phyloP scores from a whole-genome alignment of 1,284 basidiomycete species.

The Trichosporon sp. region DNA sequence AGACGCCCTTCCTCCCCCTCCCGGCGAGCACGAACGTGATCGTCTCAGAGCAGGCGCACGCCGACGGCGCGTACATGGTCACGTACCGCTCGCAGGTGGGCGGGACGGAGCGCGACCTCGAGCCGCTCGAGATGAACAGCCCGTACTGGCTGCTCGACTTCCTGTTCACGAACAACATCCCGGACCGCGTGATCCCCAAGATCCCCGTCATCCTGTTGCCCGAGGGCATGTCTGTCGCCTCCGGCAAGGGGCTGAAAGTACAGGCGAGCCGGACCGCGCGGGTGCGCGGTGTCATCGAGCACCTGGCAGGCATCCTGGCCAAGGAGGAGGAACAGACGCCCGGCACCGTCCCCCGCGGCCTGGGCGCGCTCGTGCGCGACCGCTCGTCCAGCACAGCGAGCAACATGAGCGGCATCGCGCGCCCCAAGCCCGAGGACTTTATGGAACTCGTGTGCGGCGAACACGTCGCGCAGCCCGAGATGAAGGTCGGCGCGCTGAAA shows the following conservation, averaged over 20 bases:
- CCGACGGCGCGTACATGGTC: slow-evolving; percentile 71
- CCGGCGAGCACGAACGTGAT: slow-evolving; percentile 69
- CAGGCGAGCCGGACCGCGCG: slow-evolving; percentile 36
- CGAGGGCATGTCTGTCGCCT: slow-evolving; percentile 52
- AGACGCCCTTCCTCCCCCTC: slow-evolving; percentile 71
- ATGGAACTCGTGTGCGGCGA: slow-evolving; percentile 90
- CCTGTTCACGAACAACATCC: slow-evolving; percentile 62
- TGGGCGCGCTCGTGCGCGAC: slow-evolving; percentile 20
- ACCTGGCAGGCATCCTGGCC: slow-evolving; percentile 22
- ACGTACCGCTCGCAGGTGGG: slow-evolving; percentile 74
- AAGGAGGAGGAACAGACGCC: slow-evolving; percentile 19
- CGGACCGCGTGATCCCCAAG: slow-evolving; percentile 68
- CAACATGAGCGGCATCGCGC: slow-evolving; percentile 26
- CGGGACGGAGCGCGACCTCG: slow-evolving; percentile 67
- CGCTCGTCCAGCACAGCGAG: slow-evolving; percentile 26
- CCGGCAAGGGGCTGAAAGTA: slow-evolving; percentile 25
- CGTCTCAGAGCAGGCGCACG: slow-evolving; percentile 78
- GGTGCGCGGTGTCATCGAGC: slow-evolving; percentile 32
- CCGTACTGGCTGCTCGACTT: slow-evolving; percentile 90
- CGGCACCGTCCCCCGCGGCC: not conserved
- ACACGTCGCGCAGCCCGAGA: slow-evolving; percentile 72
- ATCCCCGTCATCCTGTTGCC: slow-evolving; percentile 86
- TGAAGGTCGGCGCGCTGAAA: slow-evolving; percentile 84
- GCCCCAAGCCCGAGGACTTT: slow-evolving; percentile 65
- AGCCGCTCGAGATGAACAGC: slow-evolving; percentile 72